These are phyloP conservation scores for Acanthamoeba triangularis DNA, from an alignment of 208 protist genomes.

Conservation along the genomic window DNA sequence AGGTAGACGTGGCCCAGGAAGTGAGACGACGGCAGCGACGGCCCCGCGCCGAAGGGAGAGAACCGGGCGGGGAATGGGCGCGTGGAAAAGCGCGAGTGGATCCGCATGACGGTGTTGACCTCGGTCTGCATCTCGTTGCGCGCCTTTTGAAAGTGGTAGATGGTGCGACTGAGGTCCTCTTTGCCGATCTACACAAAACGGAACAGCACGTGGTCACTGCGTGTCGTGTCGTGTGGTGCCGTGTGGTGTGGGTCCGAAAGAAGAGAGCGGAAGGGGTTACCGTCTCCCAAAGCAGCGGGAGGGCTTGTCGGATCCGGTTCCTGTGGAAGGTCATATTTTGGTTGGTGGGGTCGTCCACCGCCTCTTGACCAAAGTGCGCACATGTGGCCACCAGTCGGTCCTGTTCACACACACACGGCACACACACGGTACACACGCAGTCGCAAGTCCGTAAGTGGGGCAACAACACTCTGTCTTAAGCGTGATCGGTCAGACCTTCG, in stretches of 20 bases:
- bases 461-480: not conserved
- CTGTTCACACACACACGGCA: too few relatives aligned
- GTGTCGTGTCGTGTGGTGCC: too few relatives aligned
- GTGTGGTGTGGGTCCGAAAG: too few relatives aligned
- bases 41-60: not conserved
- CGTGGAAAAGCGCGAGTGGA: not conserved
- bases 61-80: not conserved
- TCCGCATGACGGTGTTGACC: not conserved
- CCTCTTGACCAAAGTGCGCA: not conserved
- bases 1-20: constrained; percentile 6
- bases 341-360: constrained; percentile 9
- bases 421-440: too few relatives aligned
- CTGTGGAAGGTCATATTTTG: not conserved
- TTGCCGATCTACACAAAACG: not conserved
- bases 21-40: not conserved
- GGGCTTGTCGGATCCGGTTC: not conserved
- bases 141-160: constrained; percentile 35
- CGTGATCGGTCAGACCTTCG: not conserved
- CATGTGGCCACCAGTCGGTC: constrained; percentile 3
- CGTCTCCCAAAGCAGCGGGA: not conserved
- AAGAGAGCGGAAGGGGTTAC: not conserved
- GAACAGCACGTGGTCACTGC: too few relatives aligned
- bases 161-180: constrained; percentile 15
- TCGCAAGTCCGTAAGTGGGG: not conserved
- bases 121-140: not conserved